These are phyloP conservation scores for Trametes cinnabarina DNA, from an alignment of 768 basidiomycete species.

Conservation along the genomic window DNA sequence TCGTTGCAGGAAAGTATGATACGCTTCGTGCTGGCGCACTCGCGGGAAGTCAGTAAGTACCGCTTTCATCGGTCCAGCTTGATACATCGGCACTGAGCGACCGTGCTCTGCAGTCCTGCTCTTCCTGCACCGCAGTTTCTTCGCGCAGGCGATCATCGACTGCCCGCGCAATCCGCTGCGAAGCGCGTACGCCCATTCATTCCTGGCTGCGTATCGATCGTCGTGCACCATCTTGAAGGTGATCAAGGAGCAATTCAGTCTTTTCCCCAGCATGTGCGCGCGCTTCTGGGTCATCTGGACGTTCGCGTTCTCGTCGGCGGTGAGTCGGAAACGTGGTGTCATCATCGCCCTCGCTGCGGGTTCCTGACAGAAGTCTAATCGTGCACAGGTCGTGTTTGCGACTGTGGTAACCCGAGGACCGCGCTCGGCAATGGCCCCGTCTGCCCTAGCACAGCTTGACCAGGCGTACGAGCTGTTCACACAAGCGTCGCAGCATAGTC, in stretches of 20 bases:
- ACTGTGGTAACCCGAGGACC: constrained; percentile 77
- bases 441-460: constrained; percentile 69
- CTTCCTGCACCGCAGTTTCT: constrained; percentile 69
- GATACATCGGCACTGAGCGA: constrained; percentile 15
- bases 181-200: constrained; percentile 70
- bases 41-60: constrained; percentile 54
- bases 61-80: constrained; percentile 31
- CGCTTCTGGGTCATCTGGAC: constrained; percentile 67
- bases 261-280: constrained; percentile 55
- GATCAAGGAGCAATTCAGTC: constrained; percentile 44
- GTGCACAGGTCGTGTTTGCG: constrained; percentile 73
- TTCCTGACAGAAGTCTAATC: constrained; percentile 51
- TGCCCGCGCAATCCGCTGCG: constrained; percentile 64
- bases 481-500: constrained; percentile 55
- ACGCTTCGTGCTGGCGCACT: constrained; percentile 38
- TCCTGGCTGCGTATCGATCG: constrained; percentile 66
- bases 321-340: constrained; percentile 7
- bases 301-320: constrained; percentile 46
- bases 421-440: constrained; percentile 59
- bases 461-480: constrained; percentile 65
- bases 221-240: constrained; percentile 65
- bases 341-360: not conserved
- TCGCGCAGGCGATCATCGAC: constrained; percentile 68
- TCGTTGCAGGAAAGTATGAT: constrained; percentile 36
- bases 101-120: constrained; percentile 45